Conservation (phyloP, 164 flowering plant genomes). For the Pachysandra terminalis region DNA sequence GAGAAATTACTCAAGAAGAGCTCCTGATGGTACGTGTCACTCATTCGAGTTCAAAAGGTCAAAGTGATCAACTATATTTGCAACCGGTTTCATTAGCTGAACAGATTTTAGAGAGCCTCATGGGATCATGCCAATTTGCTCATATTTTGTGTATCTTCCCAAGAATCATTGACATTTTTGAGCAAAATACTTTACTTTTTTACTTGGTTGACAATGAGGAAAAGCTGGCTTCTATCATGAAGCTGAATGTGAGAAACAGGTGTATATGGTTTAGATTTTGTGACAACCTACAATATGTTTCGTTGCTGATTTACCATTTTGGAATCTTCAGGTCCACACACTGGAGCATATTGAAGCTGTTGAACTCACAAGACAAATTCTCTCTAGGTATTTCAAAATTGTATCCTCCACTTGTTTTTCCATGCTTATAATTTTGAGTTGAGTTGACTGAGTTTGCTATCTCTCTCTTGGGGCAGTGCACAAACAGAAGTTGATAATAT, state of each 20-base stretch:
- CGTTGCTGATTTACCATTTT: neutral
- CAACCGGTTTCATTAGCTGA: neutral
- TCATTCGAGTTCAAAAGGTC: conserved; percentile 4
- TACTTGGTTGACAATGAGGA: neutral
- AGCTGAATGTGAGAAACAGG: neutral
- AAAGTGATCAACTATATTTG: conserved; percentile 1
- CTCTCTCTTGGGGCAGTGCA: too few relatives aligned
- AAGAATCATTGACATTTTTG: neutral
- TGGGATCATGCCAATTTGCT: neutral
- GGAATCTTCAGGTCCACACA: conserved; percentile 63
- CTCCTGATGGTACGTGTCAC: conserved; percentile 62
- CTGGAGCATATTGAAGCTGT: conserved; percentile 76
- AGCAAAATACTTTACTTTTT: neutral
- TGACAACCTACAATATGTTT: neutral
- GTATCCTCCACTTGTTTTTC: neutral
- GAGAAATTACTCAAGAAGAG: conserved; percentile 87
- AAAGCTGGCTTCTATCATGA: neutral
- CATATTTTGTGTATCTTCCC: neutral
- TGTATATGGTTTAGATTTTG: neutral
- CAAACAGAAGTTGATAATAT: too few relatives aligned
- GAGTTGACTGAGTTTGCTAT: neutral
- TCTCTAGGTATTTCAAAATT: conserved; percentile 51
- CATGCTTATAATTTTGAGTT: neutral
- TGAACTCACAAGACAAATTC: conserved; percentile 49
- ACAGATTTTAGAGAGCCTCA: neutral